phyloP scores from a whole-genome alignment of 768 basidiomycete genomes.

The Lactifluus pinguis region DNA sequence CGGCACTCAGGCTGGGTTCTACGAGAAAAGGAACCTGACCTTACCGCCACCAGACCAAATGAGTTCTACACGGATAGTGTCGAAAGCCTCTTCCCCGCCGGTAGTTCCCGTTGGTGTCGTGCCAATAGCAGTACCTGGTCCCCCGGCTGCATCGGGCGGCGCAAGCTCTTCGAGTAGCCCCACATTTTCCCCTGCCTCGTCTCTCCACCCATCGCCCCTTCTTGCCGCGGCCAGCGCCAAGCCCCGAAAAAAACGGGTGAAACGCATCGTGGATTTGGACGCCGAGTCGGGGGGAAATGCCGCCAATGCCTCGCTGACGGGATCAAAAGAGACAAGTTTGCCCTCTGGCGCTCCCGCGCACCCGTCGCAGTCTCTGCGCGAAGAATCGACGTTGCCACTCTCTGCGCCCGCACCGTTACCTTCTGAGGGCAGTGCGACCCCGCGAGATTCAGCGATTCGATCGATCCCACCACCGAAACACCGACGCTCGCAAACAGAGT shows the following conservation, averaged over 20 bases:
- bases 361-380: not conserved
- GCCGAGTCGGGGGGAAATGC: conserved; percentile 35
- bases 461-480: conserved; percentile 8
- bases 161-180: conserved; percentile 22
- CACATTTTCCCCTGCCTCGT: conserved; percentile 28
- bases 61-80: conserved; percentile 38
- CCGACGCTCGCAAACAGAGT: conserved; percentile 17
- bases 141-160: conserved; percentile 6
- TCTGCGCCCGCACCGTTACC: not conserved
- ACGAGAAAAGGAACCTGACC: conserved; percentile 56
- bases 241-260: conserved; percentile 47
- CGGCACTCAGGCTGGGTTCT: conserved; percentile 57
- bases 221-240: conserved; percentile 33
- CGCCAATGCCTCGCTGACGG: conserved; percentile 20
- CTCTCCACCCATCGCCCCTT: conserved; percentile 38
- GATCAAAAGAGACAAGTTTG: conserved; percentile 17
- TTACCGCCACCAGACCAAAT: conserved; percentile 42
- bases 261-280: conserved; percentile 74
- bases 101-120: conserved; percentile 45
- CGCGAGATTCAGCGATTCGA: not conserved
- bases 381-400: not conserved
- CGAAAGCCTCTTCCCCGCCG: conserved; percentile 49
- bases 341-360: not conserved
- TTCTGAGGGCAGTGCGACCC: conserved; percentile 1
- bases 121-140: not conserved